Evolutionary conservation across 495 filamentous ascomycete genomes (phyloP).

Genomic region (Penicillium tannophilum): DNA sequence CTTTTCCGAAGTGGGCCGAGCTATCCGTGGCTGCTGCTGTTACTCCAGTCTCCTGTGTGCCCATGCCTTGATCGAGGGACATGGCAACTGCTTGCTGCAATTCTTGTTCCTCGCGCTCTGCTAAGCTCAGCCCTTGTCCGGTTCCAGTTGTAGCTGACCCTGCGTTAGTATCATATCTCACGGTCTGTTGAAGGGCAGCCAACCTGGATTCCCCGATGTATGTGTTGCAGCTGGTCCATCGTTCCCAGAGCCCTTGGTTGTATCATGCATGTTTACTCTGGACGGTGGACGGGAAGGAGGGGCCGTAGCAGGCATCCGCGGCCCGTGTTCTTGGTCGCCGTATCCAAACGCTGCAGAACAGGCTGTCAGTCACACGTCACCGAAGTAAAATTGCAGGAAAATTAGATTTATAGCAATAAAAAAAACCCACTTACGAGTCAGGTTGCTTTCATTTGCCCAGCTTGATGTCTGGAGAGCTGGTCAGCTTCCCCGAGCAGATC

Average conservation of each 20-base stretch:
- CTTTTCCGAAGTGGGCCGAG: conserved; percentile 65
- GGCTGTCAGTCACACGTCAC: not conserved
- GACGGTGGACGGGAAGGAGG: conserved; percentile 74
- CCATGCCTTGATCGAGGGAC: conserved; percentile 48
- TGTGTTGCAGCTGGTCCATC: conserved; percentile 12
- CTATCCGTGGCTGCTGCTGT: conserved; percentile 26
- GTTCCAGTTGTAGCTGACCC: conserved; percentile 36
- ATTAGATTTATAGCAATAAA: no score
- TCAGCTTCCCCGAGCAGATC: conserved; percentile 14
- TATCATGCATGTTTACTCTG: conserved; percentile 53
- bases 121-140: conserved; percentile 45
- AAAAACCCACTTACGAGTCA: conserved; percentile 27
- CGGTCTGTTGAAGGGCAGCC: conserved; percentile 4
- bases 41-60: conserved; percentile 61
- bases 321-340: conserved; percentile 53
- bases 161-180: not conserved
- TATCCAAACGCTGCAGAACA: conserved; percentile 56
- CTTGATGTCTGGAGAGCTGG: conserved; percentile 16
- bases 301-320: conserved; percentile 43
- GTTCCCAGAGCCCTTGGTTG: conserved; percentile 15
- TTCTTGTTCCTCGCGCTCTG: conserved; percentile 59
- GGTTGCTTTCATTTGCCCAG: conserved; percentile 28
- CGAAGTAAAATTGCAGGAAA: not conserved
- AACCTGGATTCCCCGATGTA: conserved; percentile 27
- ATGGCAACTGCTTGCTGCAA: conserved; percentile 60